Conservation (phyloP, 805 yeast species). For the Saccharomycopsis amapae region DNA sequence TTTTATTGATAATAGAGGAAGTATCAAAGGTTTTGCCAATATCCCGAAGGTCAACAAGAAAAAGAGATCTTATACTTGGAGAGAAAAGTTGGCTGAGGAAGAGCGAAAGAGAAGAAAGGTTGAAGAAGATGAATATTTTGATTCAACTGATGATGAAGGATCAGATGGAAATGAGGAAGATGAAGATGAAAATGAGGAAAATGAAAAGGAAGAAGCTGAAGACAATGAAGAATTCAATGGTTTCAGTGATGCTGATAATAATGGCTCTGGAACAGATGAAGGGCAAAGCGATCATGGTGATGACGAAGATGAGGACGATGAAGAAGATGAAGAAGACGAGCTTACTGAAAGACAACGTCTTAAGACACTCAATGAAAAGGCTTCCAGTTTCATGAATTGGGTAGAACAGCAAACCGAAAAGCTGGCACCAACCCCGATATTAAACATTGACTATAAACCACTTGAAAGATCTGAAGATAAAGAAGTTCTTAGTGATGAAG, state of each 20-base stretch:
- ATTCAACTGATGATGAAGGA: conserved; percentile 29
- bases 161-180: conserved; percentile 24
- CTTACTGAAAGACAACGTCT: conserved; percentile 31
- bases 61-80: conserved; percentile 67
- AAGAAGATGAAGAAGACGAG: conserved; percentile 28
- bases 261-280: conserved; percentile 24
- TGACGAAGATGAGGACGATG: conserved; percentile 29
- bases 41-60: conserved; percentile 41
- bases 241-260: conserved; percentile 26
- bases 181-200: conserved; percentile 25
- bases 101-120: conserved; percentile 37
- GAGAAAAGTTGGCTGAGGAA: conserved; percentile 42
- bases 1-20: conserved; percentile 69
- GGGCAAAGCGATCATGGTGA: conserved; percentile 27
- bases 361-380: conserved; percentile 38
- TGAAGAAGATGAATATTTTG: conserved; percentile 61
- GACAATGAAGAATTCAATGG: conserved; percentile 18
- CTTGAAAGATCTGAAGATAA: conserved; percentile 62
- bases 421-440: conserved; percentile 43
- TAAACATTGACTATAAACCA: conserved; percentile 45
- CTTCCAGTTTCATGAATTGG: conserved; percentile 78
- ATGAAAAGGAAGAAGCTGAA: conserved; percentile 20
- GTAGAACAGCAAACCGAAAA: conserved; percentile 66
- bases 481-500: conserved; percentile 62
- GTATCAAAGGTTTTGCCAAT: conserved; percentile 59